Conservation (phyloP, 2,329 filamentous ascomycete genomes). For the Leptographium lundbergii region DNA sequence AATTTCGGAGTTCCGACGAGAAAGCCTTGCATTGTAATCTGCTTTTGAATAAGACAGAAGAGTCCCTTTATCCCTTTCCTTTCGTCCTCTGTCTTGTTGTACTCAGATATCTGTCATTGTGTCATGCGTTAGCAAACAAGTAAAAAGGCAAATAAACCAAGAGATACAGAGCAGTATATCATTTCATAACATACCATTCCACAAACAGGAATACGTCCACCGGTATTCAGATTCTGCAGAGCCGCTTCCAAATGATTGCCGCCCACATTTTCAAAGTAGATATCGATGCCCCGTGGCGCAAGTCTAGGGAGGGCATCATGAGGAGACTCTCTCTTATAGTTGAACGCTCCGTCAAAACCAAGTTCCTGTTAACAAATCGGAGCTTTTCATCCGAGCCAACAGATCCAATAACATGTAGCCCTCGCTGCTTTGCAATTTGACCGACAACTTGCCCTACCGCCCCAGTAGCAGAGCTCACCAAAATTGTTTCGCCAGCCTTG, state of each 20-base stretch:
- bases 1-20: conserved; percentile 55
- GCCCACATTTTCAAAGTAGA: conserved; percentile 43
- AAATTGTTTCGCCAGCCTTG: conserved; percentile 68
- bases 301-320: conserved; percentile 54
- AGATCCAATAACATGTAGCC: conserved; percentile 65
- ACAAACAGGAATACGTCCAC: conserved; percentile 53
- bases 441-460: conserved; percentile 76
- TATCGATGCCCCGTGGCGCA: conserved; percentile 67
- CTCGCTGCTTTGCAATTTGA: conserved; percentile 71
- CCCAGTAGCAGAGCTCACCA: conserved; percentile 67
- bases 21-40: conserved; percentile 63
- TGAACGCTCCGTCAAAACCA: conserved; percentile 54
- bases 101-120: conserved; percentile 49
- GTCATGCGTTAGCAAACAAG: conserved; percentile 7
- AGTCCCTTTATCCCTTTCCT: conserved; percentile 56
- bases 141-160: not conserved
- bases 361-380: conserved; percentile 45
- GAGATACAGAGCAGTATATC: too few species aligned
- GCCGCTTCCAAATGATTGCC: conserved; percentile 38
- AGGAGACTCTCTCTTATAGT: conserved; percentile 76
- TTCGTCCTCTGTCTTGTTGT: conserved; percentile 47
- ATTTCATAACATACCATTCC: conserved; percentile 36
- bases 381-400: conserved; percentile 73
- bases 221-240: conserved; percentile 36
- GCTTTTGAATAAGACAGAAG: conserved; percentile 51